Evolutionary conservation across 148 eudicot genomes (phyloP).

Genomic region (Amaranthus palmeri): DNA sequence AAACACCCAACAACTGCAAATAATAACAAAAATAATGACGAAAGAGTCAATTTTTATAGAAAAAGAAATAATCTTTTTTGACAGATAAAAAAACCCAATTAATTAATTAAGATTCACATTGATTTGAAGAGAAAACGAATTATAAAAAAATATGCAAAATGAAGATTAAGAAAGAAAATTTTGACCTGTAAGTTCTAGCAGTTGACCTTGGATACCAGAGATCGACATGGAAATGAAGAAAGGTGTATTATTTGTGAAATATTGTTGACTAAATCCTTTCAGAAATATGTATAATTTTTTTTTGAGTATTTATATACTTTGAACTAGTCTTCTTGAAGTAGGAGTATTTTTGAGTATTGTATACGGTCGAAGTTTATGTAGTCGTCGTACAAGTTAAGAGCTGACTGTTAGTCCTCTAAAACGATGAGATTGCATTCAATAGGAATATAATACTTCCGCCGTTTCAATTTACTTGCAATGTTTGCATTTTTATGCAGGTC

Average conservation of each 20-base stretch:
- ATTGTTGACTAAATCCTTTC: background rate
- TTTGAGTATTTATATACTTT: too few relatives aligned
- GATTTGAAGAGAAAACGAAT: background rate
- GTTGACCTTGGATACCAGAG: slow-evolving; percentile 64
- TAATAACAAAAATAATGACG: background rate
- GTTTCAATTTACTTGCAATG: too few relatives aligned
- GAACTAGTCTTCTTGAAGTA: too few relatives aligned
- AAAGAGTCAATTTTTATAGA: background rate
- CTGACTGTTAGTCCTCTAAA: too few relatives aligned
- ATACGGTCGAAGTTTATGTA: too few relatives aligned
- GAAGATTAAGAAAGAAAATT: background rate
- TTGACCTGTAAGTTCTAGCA: slow-evolving; percentile 74
- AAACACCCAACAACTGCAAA: slow-evolving; percentile 57
- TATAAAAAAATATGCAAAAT: background rate
- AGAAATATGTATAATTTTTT: background rate
- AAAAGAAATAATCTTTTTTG: background rate
- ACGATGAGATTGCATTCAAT: too few relatives aligned
- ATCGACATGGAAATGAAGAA: slow-evolving; percentile 44
- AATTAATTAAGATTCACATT: background rate
- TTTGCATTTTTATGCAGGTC: too few relatives aligned
- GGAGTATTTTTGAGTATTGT: too few relatives aligned
- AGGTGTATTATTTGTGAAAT: background rate
- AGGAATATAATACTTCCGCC: too few relatives aligned
- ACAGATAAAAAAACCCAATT: background rate
- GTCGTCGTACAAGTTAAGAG: too few relatives aligned